These are phyloP conservation scores for Dentipellis sp. DNA, from an alignment of 768 basidiomycete genomes.

Conservation along the genomic window DNA sequence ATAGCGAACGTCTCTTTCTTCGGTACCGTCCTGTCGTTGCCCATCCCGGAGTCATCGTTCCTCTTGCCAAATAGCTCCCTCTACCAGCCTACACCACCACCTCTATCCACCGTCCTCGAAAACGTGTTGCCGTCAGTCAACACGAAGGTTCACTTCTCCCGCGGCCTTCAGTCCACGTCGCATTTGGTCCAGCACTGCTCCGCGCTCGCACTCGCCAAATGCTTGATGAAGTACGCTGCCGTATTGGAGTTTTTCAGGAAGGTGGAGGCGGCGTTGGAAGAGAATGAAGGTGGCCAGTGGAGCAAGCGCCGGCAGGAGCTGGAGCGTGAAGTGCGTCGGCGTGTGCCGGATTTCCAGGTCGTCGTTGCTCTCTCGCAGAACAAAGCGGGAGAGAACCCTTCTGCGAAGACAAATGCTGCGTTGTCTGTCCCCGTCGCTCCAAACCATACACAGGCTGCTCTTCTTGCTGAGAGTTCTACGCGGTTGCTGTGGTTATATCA, in stretches of 20 bases:
- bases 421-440: background rate
- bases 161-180: slow-evolving; percentile 66
- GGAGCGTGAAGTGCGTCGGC: slow-evolving; percentile 62
- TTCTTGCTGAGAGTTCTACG: slow-evolving; percentile 76
- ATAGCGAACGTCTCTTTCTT: slow-evolving; percentile 82
- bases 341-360: slow-evolving; percentile 84
- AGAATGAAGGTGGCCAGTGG: slow-evolving; percentile 69
- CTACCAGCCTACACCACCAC: slow-evolving; percentile 68
- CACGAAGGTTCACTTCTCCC: slow-evolving; percentile 67
- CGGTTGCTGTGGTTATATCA: slow-evolving; percentile 84
- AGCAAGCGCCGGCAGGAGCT: slow-evolving; percentile 52
- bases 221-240: slow-evolving; percentile 57
- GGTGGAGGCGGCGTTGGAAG: slow-evolving; percentile 47
- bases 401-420: background rate
- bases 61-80: slow-evolving; percentile 35
- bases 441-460: slow-evolving; percentile 35
- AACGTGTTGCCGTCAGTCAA: slow-evolving; percentile 71
- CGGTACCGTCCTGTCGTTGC: slow-evolving; percentile 67
- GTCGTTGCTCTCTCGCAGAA: slow-evolving; percentile 75
- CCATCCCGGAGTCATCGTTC: slow-evolving; percentile 59
- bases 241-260: slow-evolving; percentile 41
- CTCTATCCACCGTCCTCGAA: slow-evolving; percentile 59
- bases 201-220: slow-evolving; percentile 68
- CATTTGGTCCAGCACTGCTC: slow-evolving; percentile 81
- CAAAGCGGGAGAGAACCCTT: slow-evolving; percentile 7